A percentile compares a stretch with the other conserved stretches of the same genome.
phyloP scores from a whole-genome alignment of 805 yeast genomes.

The Ogataea salicorniae region DNA sequence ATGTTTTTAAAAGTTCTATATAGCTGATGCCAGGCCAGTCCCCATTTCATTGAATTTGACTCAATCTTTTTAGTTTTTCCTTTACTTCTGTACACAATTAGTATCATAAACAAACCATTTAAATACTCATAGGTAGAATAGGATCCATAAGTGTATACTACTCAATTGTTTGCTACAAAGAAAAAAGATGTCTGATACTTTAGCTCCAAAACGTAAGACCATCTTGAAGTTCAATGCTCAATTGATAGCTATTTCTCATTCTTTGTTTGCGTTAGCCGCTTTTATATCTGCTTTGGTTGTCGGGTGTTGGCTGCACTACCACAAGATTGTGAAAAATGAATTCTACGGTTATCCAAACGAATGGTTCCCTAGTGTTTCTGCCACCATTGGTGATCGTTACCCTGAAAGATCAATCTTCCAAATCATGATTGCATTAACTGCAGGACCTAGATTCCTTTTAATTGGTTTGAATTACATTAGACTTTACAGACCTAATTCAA shows the following conservation, averaged over 20 bases:
- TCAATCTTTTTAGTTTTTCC: too few relatives aligned
- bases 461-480: conserved; percentile 49
- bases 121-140: too few relatives aligned
- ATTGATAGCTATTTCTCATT: conserved; percentile 65
- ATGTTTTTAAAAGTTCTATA: too few relatives aligned
- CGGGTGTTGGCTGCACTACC: conserved; percentile 74
- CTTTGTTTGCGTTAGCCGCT: conserved; percentile 66
- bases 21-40: too few relatives aligned
- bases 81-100: too few relatives aligned
- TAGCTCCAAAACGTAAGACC: not conserved
- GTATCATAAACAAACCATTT: too few relatives aligned
- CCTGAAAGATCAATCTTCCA: conserved; percentile 95
- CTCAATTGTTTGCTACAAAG: too few relatives aligned
- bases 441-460: conserved; percentile 84
- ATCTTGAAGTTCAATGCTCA: conserved; percentile 51
- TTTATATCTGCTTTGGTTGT: conserved; percentile 69
- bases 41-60: too few relatives aligned
- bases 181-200: not conserved
- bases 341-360: conserved; percentile 91
- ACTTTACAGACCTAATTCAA: conserved; percentile 33
- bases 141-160: too few relatives aligned
- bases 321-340: conserved; percentile 84
- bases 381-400: conserved; percentile 94
- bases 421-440: conserved; percentile 82
- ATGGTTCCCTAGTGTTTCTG: conserved; percentile 98